Evolutionary conservation across 768 basidiomycete species (phyloP), one percentile per base, ranked within the genome.

Genomic region (Coprinopsis sp.): DNA sequence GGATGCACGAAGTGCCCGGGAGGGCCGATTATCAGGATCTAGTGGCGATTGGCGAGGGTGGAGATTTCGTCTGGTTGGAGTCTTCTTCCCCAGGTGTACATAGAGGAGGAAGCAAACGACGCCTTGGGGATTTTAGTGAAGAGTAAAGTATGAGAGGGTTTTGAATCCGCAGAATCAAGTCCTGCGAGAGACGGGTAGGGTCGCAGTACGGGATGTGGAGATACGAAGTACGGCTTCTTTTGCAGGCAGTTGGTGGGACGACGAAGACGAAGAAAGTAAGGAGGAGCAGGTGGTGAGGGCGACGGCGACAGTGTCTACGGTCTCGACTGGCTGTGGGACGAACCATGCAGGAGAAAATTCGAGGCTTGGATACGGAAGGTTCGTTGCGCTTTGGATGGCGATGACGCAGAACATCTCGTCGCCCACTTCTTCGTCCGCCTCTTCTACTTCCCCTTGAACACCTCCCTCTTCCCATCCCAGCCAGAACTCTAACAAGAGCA

Each of bases 81-180:
- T n/a, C n/a, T n/a, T n/a, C n/a, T n/a, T n/a, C n/a, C n/a, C n/a
- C n/a, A 37, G 48, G 23, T 7, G 22, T 19, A 16, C 13, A 41
- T 4, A n/a, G n/a, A n/a, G 54, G 31, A 1, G 48, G 14, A 11
- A 53, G 41, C 19, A 25, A 71, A 73, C 10, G 69, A 75, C 27
- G 72, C 77, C 11, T 71, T 87, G 44, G 75, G 73, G 37, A 79
- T 76, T 46, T 61, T 87, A 16, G 56, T 87, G n/a, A 66, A 73
- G 40, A 54, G 62, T 6, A 72, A 79, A 51, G n/a, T 82, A 73
- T 56, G 71, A 87, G 40, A 66, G 85, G 30, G 85, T 87, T 64
- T 67, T 88, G 62, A 82, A 81, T 57, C 66, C 65, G 56, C 72
- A 70, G 47, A 82, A 79, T 46, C 76, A 83, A 55, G 49, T 53